Evolutionary conservation across 495 filamentous ascomycete genomes (phyloP), one percentile per base, ranked within the genome.

Genomic region (Neurospora hispaniola): DNA sequence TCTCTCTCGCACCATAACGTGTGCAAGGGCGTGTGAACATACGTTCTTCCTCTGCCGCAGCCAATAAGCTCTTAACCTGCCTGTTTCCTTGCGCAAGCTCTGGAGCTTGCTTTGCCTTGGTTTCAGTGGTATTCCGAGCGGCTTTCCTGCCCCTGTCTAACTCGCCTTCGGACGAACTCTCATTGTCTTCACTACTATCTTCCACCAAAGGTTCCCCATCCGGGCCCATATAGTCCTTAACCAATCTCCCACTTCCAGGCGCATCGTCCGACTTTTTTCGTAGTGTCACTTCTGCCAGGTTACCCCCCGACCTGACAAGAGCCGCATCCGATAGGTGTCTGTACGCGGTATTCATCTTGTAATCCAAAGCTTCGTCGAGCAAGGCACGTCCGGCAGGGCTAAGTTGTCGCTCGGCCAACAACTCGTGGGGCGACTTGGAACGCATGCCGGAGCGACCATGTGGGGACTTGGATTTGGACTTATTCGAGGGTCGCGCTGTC

Each of bases 41-140:
- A 91, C 93, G 87, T 78, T 94, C 92, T 82, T 94, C 90, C 79
- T 94, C 91, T 11, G 90, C 88, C 14, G 90, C 91, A 69, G 89
- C 90, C 27, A 92, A 78, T 46, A 92, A 78, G 76, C 87, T 91
- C 76, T 84, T 83, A 1, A 84, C 82, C 70, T 81, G 81, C 75
- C 81, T 81, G 40, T 78, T 80, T 16, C 74, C 78, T 38, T 73
- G 77, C 40, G 70, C 75, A 68, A 73, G 76, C 73, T 75, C 76
- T 72, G 69, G 71, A 73, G 66, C 74, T 72, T 41, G 75, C 76
- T 76, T 77, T 75, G 74, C 79, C 77, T 76, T 75, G 82, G 78
- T 54, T 80, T 18, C 46, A 12, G 31, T 18, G n/a, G 10, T 31
- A 42, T 76, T 81, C 70, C 77, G 75, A 44, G 74, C 79, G 42